These are phyloP conservation scores for Stephania yunnanensis DNA, from an alignment of 164 flowering plant genomes.

Conservation along the genomic window DNA sequence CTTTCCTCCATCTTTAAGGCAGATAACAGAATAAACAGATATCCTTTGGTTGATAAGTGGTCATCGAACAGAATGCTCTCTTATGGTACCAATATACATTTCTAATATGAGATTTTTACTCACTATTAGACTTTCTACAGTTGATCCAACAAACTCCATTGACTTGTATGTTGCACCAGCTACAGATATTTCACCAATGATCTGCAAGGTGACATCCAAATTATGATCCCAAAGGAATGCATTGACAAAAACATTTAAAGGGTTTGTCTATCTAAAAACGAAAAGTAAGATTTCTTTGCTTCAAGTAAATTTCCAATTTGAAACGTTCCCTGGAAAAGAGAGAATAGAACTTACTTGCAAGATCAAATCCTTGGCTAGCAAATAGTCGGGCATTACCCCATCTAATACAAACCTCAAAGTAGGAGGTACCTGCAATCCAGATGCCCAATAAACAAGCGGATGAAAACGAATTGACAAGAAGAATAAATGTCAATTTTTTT, in stretches of 20 bases:
- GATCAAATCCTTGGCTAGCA: conserved; percentile 97
- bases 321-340: neutral
- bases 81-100: neutral
- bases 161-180: conserved; percentile 96
- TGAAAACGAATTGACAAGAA: neutral
- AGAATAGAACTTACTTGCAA: conserved; percentile 61
- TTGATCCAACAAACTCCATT: conserved; percentile 95
- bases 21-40: conserved; percentile 8
- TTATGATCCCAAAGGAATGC: neutral
- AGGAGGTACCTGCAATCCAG: conserved; percentile 80
- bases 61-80: neutral
- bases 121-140: conserved; percentile 86
- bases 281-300: neutral
- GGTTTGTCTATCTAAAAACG: too few species aligned
- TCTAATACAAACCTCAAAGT: conserved; percentile 90
- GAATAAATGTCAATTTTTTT: too few species aligned
- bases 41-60: neutral
- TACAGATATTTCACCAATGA: conserved; percentile 95
- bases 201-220: conserved; percentile 38
- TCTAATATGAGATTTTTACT: conserved; percentile 20
- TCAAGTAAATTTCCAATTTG: neutral
- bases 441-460: conserved; percentile 1
- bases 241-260: neutral
- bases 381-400: conserved; percentile 92
- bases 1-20: conserved; percentile 90